These are phyloP conservation scores for Papiliotrema nemorosa DNA, from an alignment of 1,284 basidiomycete species.

Conservation along the genomic window DNA sequence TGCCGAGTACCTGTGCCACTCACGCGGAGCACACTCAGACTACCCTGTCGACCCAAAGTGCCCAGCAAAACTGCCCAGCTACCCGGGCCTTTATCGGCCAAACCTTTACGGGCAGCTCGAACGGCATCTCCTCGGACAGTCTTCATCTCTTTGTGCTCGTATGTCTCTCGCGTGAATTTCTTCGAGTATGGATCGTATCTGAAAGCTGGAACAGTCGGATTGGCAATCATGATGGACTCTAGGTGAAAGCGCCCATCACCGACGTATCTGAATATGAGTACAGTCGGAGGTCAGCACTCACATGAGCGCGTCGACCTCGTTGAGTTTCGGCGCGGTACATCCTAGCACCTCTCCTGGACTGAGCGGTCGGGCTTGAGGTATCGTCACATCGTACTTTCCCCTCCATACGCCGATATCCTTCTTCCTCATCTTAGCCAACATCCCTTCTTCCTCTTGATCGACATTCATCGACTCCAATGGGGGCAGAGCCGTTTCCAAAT, in stretches of 20 bases:
- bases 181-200: slow-evolving; percentile 99
- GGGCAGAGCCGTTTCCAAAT: slow-evolving; percentile 54
- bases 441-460: slow-evolving; percentile 15
- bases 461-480: slow-evolving; percentile 20
- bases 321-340: slow-evolving; percentile 85
- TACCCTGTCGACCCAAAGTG: slow-evolving; percentile 92
- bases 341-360: slow-evolving; percentile 96
- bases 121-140: slow-evolving; percentile 72
- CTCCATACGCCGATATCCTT: slow-evolving; percentile 48
- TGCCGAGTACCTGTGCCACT: slow-evolving; percentile 12
- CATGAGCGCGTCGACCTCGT: slow-evolving; percentile 78
- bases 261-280: slow-evolving; percentile 64
- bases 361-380: slow-evolving; percentile 89
- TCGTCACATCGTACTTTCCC: slow-evolving; percentile 67
- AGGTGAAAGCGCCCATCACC: slow-evolving; percentile 98
- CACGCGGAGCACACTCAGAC: slow-evolving; percentile 78
- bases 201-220: slow-evolving; percentile 92
- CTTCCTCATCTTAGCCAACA: slow-evolving; percentile 31
- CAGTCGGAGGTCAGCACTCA: slow-evolving; percentile 50
- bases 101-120: slow-evolving; percentile 63
- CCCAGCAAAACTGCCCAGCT: slow-evolving; percentile 93
- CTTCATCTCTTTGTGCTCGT: slow-evolving; percentile 87
- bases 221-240: slow-evolving; percentile 98
- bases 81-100: slow-evolving; percentile 49
- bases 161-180: slow-evolving; percentile 88